Evolutionary conservation across 2,329 filamentous ascomycete genomes (phyloP), one percentile per base, ranked within the genome.

Genomic region (Emergomyces pasteurianus): DNA sequence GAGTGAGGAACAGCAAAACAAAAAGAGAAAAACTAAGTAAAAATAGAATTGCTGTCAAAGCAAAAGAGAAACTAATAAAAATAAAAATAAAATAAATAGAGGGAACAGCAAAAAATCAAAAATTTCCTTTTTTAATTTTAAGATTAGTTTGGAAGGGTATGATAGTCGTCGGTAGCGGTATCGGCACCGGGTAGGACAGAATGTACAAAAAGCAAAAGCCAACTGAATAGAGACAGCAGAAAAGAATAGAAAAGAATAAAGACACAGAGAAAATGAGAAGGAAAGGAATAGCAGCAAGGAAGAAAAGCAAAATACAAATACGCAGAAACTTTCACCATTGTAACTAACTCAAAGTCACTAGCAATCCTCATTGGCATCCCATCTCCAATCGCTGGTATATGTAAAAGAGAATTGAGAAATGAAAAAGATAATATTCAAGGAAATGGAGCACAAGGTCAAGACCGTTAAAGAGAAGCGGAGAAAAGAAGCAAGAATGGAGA

Each of bases 181-280:
- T 31, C 31, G 7, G 18, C 42, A 42, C 1, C 18, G 14, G 40
- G 8, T 47, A 23, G 43, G n/a, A 21, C 23, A 47, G 46, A 47
- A 26, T 26, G 46, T 47, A 52, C 26, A 52, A 52, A n/a, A 52
- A 31, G 18, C 31, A n/a, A 53, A 50, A 8, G 18, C 31, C 49
- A 53, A 53, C 34, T 36, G 16, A 36, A 53, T 31, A 28, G 28
- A 60, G 67, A 65, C 67, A 66, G 67, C 64, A 63, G 66, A 63
- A 68, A 63, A 69, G 65, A 63, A 67, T 64, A 64, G 58, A 67
- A 69, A 64, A 67, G 63, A 68, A 66, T 61, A 64, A 31, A 3
- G 31, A 31, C 31, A 31, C 63, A 65, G 58, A 65, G 65, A 65
- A 59, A 55, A 62, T n/a, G 61, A 31, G 36, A 52, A 34, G 18